These are phyloP conservation scores for Aspergillus novoparasiticus DNA, from an alignment of 2,329 filamentous ascomycete species.

Conservation along the genomic window DNA sequence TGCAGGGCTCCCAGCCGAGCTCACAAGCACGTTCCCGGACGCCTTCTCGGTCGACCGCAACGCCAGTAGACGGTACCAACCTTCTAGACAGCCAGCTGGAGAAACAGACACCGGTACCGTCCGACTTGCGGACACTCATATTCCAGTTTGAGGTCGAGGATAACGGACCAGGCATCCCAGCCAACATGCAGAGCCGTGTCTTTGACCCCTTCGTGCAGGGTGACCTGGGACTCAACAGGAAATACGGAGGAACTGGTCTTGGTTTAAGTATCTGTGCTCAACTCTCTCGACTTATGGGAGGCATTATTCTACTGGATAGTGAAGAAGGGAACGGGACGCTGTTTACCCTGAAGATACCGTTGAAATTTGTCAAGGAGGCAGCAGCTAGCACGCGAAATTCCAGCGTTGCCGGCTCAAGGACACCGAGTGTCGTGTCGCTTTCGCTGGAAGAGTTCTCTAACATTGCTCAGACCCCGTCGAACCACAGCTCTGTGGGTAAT, in stretches of 20 bases:
- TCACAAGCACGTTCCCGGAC: slow-evolving; percentile 36
- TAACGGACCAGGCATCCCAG: slow-evolving; percentile 81
- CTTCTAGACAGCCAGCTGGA: slow-evolving; percentile 11
- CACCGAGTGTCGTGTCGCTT: slow-evolving; percentile 28
- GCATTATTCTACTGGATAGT: slow-evolving; percentile 71
- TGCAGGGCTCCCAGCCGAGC: slow-evolving; percentile 29
- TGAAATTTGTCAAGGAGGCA: slow-evolving; percentile 73
- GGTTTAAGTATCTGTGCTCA: slow-evolving; percentile 90
- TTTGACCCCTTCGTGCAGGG: slow-evolving; percentile 96
- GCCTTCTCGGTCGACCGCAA: slow-evolving; percentile 15
- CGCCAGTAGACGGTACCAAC: not conserved
- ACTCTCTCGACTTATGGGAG: slow-evolving; percentile 79
- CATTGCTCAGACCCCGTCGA: slow-evolving; percentile 24
- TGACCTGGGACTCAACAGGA: slow-evolving; percentile 85
- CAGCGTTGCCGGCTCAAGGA: slow-evolving; percentile 32
- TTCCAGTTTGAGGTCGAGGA: slow-evolving; percentile 92
- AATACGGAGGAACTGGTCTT: slow-evolving; percentile 84
- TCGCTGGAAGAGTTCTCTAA: slow-evolving; percentile 30
- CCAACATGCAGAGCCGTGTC: slow-evolving; percentile 75
- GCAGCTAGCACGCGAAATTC: slow-evolving; percentile 45
- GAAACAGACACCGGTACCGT: slow-evolving; percentile 51
- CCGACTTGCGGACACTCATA: slow-evolving; percentile 64
- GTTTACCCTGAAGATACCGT: slow-evolving; percentile 80
- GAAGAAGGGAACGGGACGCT: slow-evolving; percentile 73
- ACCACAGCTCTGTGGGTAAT: slow-evolving; percentile 20